Base-by-base conservation (phyloP, 2,329 filamentous ascomycete genomes). In the Colletotrichum caudatum region DNA sequence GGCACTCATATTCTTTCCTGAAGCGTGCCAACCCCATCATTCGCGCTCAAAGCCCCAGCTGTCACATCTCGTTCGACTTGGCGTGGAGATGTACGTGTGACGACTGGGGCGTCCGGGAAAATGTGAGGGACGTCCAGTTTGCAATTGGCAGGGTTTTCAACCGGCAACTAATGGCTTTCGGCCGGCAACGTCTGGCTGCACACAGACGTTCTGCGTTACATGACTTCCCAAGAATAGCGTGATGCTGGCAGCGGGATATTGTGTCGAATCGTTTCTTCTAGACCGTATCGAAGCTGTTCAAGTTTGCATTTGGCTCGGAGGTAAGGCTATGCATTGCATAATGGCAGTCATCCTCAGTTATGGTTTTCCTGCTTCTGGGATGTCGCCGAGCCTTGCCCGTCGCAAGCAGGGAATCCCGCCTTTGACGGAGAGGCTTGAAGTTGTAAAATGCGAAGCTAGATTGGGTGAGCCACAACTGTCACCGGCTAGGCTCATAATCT, bases 381-480 rank as follows among this genome's bases (percentile, higher is more conserved):
- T 26, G 14, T 54, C 39, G 64, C 57, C 20, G 9, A 37, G 35
- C 35, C 35, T 54, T 39, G 64, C 57, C 20, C 20, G 14, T 54
- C 50, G 64, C 20, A 23, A 18, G 18, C 56, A 60, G 50, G 56
- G 26, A 61, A 23, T 23, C 56, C 39, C 39, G 9, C 60, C 46
- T 35, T 26, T 12, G 23, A 16, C 16, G 18, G 18, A 29, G 51
- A 23, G 11, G 16, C 26, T 58, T 35, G 37, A 41, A 35, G 29
- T 56, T 37, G 37, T 35, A 59, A 41, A 60, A 60, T 63, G 60
- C 59, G 68, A 41, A 72, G 69, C 56, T 57, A 67, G 18, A 70
- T 35, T 35, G 48, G 54, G 39, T 56, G 37, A 59, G 56, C 46
- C 57, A 59, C 53, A 50, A 44, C 39, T 64, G 60, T 18, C 50